Base-by-base conservation (phyloP, 805 yeast genomes). In the Diddensiella santjacobensis region DNA sequence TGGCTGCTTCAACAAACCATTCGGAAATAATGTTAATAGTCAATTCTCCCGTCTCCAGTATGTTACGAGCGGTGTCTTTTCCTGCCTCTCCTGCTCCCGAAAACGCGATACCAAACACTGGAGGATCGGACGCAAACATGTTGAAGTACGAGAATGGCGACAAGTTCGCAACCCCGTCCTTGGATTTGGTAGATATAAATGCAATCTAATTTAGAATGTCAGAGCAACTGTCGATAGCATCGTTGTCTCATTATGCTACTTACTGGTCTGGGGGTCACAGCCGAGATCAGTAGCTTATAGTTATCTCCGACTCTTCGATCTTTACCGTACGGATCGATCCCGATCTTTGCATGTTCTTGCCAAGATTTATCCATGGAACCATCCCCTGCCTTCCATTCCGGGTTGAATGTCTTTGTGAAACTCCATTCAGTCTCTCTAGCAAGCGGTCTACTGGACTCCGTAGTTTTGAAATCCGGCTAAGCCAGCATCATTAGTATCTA, bases 1-100 rank as follows among this genome's bases (percentile, higher is more conserved):
- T 80, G 5, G 84, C 83, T 20, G 84, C 85, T 51, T 81, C 85
- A 22, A 74, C 63, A 53, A 79, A 77, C 84, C 83, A 81, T 61
- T 81, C 86, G 45, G 79, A 69, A 38, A 81, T 71, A 41, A 81
- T 69, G 58, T 74, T 81, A 55, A 81, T 71, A 17, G 82, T 76
- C 45, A 73, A 69, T 57, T 81, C 86, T 3, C 63, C 66, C 2
- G 80, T 78, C 20, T 72, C 78, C 20, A 75, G 56, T 15, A 80
- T 58, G 56, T 80, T 80, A 5, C 50, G 54, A 46, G 68, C 64
- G 3, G 84, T 71, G 59, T 81, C 84, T 59, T 81, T 81, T 17
- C 15, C 20, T n/a, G 61, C 55, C 11, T 48, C 53, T 3, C 64
- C 69, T 6, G 53, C 50, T 15, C 72, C 72, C n/a, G 76, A 65